Evolutionary conservation across 1,139 yeast genomes (phyloP), one percentile per base, ranked within the genome.

Genomic region (Magnusiomyces suaveolens): DNA sequence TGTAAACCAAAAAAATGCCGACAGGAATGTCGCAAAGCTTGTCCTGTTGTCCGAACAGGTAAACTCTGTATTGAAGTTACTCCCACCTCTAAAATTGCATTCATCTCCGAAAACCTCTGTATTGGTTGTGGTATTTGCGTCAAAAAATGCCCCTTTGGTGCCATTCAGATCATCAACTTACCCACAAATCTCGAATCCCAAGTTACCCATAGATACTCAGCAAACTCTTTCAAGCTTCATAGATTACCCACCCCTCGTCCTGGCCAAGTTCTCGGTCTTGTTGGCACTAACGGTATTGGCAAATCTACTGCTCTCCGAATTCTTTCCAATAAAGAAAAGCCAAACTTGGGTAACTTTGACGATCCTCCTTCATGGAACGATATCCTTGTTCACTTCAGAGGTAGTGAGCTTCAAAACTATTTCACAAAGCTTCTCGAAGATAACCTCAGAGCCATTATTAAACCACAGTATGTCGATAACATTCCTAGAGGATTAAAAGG

Each of bases 111-210:
- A 71, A 87, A 77, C 47, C 77, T 92, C 69, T 92, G 98, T 80
- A 92, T 92, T 66, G 98, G 98, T 70, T 92, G 98, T 77, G 98
- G 98, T 89, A 92, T 92, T 66, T 92, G 98, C 79, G 96, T 89
- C 52, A 92, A 92, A 72, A 92, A 89, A 71, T 92, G 98, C 74
- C 98, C 98, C 32, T 92, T 92, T 68, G 96, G 90, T 66, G 98
- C 98, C 62, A 90, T 92, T 65, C 85, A 81, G 68, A 90, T 92
- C 69, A 92, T 92, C 75, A 92, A 92, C 68, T 78, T 92, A 70
- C 98, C 98, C 60, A 92, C 98, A 44, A 89, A 92, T 70, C 79
- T 92, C 70, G 97, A 90, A 53, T 75, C 78, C 53, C 92, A 92
- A 72, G 94, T 92, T 56, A 89, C 97, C 46, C 97, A 92, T 72